Evolutionary conservation across 1,139 yeast species (phyloP), one percentile per base, ranked within the genome.

Genomic region (Wickerhamomyces sp.): DNA sequence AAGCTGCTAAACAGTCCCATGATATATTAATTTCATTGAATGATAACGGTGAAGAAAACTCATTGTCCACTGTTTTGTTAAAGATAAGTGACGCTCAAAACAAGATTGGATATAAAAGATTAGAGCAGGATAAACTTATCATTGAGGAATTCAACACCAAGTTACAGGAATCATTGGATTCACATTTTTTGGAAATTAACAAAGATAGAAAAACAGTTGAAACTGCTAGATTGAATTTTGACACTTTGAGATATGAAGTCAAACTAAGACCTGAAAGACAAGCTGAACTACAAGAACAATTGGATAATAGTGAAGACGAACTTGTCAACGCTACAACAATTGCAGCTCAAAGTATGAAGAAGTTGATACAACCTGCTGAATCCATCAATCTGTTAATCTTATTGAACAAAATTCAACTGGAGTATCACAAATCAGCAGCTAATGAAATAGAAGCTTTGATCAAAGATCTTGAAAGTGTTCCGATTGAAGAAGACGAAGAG

Each of bases 281-380:
- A 41, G 63, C 53, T 37, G 34, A 48, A 13, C 37, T 57, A 37
- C 58, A 56, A 42, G 53, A 42, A 14, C 46, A 54, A 45, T 67
- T 84, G 54, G 89, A 84, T 54, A 68, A 73, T 39, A 74, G 77
- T 54, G 95, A 86, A 65, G 95, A 86, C 60, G 91, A 83, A 51
- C 75, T 85, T 56, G 93, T 85, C 32, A 76, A 82, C 57, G 86
- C 88, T 27, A 85, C 90, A 9, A 84, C 84, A 48, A 70, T 73
- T 32, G 93, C 93, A 1, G 93, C 84, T n/a, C 76, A 78, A 56
- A 79, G 79, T 46, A 84, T 86, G 93, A 81, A 83, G 64, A 78
- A 74, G 52, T 69, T 85, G 48, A 78, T 86, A 57, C 79, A 76
- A 51, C 89, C 91, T 36, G 71, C 81, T 13, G 84, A 81, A 62